Percentiles rank a stretch among this genome's conserved stretches.
Conservation (phyloP, 306 rosid genomes). For the Bauhinia variegata region DNA sequence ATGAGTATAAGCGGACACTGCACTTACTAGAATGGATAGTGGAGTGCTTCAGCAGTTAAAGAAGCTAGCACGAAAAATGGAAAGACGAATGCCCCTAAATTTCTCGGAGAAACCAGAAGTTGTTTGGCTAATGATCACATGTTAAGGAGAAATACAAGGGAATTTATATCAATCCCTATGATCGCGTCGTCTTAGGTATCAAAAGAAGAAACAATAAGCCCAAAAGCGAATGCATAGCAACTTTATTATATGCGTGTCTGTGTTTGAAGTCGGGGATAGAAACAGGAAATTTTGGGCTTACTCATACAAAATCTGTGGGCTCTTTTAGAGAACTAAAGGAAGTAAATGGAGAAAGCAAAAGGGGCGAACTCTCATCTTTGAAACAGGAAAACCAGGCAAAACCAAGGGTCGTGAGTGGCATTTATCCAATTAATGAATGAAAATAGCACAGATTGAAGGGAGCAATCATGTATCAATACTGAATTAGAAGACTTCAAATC, state of each 20-base stretch:
- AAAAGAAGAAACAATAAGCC: too few relatives aligned
- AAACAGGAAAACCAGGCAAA: background rate
- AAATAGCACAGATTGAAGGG: background rate
- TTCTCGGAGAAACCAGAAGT: constrained; percentile 5
- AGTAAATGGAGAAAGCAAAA: background rate
- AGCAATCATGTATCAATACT: too few relatives aligned
- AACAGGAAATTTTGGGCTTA: too few relatives aligned
- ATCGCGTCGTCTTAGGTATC: too few relatives aligned
- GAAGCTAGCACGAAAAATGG: background rate
- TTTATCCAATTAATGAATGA: background rate
- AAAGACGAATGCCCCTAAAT: constrained; percentile 6
- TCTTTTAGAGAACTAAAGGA: background rate
- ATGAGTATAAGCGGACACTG: constrained; percentile 23
- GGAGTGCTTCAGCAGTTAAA: constrained; percentile 22
- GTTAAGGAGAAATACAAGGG: background rate
- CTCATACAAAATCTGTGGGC: background rate
- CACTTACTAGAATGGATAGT: background rate
- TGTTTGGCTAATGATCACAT: background rate
- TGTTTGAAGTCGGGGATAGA: too few relatives aligned
- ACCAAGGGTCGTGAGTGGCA: background rate
- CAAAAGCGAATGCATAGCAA: too few relatives aligned
- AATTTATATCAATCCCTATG: constrained; percentile 1
- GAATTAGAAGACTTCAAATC: constrained; percentile 8
- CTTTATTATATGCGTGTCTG: too few relatives aligned
- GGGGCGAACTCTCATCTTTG: background rate